Evolutionary conservation across 768 basidiomycete genomes (phyloP), one percentile per base, ranked within the genome.

Genomic region (Agrocybe chaxingu): DNA sequence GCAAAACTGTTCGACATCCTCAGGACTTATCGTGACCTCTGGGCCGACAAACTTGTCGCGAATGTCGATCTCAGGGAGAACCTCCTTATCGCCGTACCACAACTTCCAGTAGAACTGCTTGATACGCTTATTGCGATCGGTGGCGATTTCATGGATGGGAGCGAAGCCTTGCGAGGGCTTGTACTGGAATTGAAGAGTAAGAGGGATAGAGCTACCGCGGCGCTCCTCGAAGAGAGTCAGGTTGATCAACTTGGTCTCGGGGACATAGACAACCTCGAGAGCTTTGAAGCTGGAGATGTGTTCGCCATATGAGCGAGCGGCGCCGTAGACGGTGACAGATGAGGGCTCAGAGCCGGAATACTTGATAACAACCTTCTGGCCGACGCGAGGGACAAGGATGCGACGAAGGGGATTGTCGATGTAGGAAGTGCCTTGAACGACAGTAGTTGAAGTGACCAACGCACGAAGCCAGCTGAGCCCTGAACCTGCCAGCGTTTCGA

Each of bases 51-150:
- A 96, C 10, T 80, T 87, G 56, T 90, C 89, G 44, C 79, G 80
- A 47, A 96, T 77, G 60, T 85, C 79, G 54, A 98, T 83, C n/a
- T 79, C 68, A 8, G 94, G 89, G 19, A 98, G 76, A 1, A 66
- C 66, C 58, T 87, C 80, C 53, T 89, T 75, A 62, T 93, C 92
- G 34, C 97, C 94, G 65, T 93, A 96, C 97, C 97, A 98, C 32
- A 98, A 71, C 65, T 86, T 86, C 97, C 97, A 99, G 75, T 99
- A 99, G 66, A 98, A 98, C 59, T 89, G 82, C 72, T 97, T 98
- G 74, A 98, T 95, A 54, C 89, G 83, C 48, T 75, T 76, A 72
- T 96, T 98, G 58, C 95, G 85, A 53, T 80, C 89, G 7, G 79
- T 76, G 4, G 84, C 80, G 50, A 96, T 71, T 66, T 98, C 97